Percentiles rank a stretch among this genome's conserved stretches.
Conservation (phyloP, 441 rosid species). For the Brassica hybrid region DNA sequence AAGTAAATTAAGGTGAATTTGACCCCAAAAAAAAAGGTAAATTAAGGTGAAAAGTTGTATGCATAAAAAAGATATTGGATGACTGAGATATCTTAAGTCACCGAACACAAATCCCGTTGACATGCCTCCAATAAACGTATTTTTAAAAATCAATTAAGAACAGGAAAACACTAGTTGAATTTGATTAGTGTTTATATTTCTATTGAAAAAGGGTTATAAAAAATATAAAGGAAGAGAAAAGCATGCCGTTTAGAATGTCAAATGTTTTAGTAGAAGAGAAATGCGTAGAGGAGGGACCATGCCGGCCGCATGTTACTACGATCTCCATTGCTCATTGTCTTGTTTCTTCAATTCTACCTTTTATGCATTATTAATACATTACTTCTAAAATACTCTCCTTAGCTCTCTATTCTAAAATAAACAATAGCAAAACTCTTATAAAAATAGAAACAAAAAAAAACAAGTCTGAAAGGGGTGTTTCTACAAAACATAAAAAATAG, state of each 20-base stretch:
- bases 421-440: neutral
- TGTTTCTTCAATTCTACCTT: neutral
- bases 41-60: neutral
- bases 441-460: neutral
- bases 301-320: constrained; percentile 29
- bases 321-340: constrained; percentile 11
- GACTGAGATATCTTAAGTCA: neutral
- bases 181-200: neutral
- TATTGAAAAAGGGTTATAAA: neutral
- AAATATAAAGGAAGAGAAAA: neutral
- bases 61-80: too few species aligned
- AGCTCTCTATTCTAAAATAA: neutral
- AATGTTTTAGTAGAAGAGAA: constrained; percentile 18
- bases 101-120: constrained; percentile 27
- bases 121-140: constrained; percentile 11
- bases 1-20: too few species aligned
- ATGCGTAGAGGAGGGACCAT: constrained; percentile 22
- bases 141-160: neutral
- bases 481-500: neutral
- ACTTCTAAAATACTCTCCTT: neutral
- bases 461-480: neutral
- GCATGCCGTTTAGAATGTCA: constrained; percentile 26
- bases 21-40: too few species aligned
- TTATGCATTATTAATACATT: neutral
- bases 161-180: neutral